Conservation (phyloP, 2,329 filamentous ascomycete species). For the Gaeumannomyces sp. region DNA sequence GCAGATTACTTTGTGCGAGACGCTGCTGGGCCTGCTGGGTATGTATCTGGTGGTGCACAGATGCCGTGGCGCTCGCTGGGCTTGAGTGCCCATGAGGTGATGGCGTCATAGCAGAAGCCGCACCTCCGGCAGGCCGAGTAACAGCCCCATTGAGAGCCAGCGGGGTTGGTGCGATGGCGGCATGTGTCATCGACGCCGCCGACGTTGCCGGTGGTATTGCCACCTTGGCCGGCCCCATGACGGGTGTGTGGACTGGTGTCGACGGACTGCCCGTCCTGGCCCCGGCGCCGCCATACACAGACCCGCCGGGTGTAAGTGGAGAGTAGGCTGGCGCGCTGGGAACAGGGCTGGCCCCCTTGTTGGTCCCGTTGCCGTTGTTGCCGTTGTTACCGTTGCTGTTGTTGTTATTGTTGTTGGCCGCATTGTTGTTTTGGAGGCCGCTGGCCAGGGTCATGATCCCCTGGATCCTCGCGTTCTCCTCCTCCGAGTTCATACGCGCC, state of each 20-base stretch:
- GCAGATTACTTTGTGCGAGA: neutral
- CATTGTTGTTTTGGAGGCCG: slow-evolving; percentile 39
- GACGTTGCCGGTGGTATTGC: slow-evolving; percentile 4
- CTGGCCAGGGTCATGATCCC: slow-evolving; percentile 52
- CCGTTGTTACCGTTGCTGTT: neutral
- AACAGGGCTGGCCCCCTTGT: neutral
- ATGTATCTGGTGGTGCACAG: slow-evolving; percentile 5
- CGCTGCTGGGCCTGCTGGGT: slow-evolving; percentile 1
- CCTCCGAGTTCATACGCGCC: slow-evolving; percentile 50
- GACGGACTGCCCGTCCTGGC: slow-evolving; percentile 9
- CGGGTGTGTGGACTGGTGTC: slow-evolving; percentile 5
- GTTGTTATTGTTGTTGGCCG: neutral
- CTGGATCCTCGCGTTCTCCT: slow-evolving; percentile 54
- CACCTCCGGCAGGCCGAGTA: neutral
- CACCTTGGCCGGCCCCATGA: slow-evolving; percentile 7
- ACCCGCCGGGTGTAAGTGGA: slow-evolving; percentile 9
- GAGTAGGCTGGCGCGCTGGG: slow-evolving; percentile 5
- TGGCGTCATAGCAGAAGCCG: neutral
- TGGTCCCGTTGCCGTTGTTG: neutral
- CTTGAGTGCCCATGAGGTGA: slow-evolving; percentile 2
- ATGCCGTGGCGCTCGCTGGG: slow-evolving; percentile 4
- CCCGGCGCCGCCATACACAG: slow-evolving; percentile 1
- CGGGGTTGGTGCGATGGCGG: neutral
- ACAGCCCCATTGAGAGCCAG: neutral
- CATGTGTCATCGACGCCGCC: neutral